Evolutionary conservation across 1,139 yeast species (phyloP).

Genomic region (Zygoascus hellenicus): DNA sequence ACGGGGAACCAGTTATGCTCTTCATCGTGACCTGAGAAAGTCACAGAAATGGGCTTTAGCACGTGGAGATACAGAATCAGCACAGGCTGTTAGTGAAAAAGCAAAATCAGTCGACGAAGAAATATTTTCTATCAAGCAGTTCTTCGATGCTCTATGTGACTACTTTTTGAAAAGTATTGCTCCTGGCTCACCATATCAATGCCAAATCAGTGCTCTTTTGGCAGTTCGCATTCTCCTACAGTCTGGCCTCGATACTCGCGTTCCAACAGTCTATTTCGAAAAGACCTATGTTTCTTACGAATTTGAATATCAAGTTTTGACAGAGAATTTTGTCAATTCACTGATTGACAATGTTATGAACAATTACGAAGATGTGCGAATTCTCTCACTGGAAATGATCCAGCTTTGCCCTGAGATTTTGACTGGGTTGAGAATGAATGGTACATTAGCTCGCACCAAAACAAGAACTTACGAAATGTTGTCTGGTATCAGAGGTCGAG

Average conservation of each 20-base stretch:
- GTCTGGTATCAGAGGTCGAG: slow-evolving; percentile 57
- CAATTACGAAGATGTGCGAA: slow-evolving; percentile 72
- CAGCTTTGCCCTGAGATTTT: slow-evolving; percentile 40
- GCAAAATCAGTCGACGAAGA: slow-evolving; percentile 18
- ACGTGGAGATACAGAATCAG: not conserved
- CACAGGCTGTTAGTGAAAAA: not conserved
- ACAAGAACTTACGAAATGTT: slow-evolving; percentile 43
- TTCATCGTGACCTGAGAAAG: slow-evolving; percentile 39
- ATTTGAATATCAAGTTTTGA: slow-evolving; percentile 43
- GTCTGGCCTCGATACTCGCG: slow-evolving; percentile 50
- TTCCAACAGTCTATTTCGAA: slow-evolving; percentile 36
- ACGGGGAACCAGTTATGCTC: slow-evolving; percentile 58
- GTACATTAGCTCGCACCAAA: too few species aligned
- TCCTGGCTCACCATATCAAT: slow-evolving; percentile 69
- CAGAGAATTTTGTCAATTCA: slow-evolving; percentile 38
- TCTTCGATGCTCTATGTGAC: slow-evolving; percentile 41
- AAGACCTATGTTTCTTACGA: slow-evolving; percentile 41
- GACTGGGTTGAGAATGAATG: slow-evolving; percentile 29
- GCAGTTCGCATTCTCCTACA: slow-evolving; percentile 46
- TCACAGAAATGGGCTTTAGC: too few species aligned
- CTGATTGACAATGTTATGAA: slow-evolving; percentile 59
- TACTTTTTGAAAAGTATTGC: slow-evolving; percentile 42
- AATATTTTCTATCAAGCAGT: slow-evolving; percentile 25
- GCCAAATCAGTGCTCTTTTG: slow-evolving; percentile 47
- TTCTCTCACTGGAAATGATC: slow-evolving; percentile 45